Conservation (phyloP, 495 filamentous ascomycete genomes). For the Daldinia vernicosa region DNA sequence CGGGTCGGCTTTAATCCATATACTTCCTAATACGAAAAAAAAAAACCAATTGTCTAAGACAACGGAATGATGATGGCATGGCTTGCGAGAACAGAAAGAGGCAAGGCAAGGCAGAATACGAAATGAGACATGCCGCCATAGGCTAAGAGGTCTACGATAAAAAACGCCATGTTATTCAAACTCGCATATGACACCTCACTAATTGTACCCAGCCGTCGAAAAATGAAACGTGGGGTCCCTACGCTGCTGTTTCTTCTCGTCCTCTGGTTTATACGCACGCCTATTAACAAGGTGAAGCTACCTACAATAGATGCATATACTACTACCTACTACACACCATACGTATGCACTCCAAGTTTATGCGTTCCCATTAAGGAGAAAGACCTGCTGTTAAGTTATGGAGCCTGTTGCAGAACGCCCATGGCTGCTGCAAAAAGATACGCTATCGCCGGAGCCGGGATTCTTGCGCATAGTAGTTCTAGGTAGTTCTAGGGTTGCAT, state of each 20-base stretch:
- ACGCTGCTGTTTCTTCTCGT: background rate
- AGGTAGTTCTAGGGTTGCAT: conserved; percentile 1
- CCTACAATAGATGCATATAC: background rate
- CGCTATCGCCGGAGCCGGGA: conserved; percentile 17
- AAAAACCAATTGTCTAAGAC: background rate
- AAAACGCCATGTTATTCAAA: conserved; percentile 2
- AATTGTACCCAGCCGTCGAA: conserved; percentile 4
- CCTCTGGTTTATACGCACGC: background rate
- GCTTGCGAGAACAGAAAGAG: background rate
- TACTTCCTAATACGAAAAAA: background rate
- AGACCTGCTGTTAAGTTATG: background rate
- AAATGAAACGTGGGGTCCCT: conserved; percentile 28
- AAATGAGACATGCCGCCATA: background rate
- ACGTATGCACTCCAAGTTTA: background rate
- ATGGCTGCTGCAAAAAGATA: conserved; percentile 5
- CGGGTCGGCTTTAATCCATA: background rate
- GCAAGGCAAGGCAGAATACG: conserved; percentile 1
- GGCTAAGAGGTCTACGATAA: background rate
- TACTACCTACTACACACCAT: background rate
- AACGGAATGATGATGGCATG: conserved; percentile 5
- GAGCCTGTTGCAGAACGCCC: background rate
- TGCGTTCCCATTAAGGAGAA: background rate
- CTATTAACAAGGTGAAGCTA: conserved; percentile 2
- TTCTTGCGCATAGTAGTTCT: background rate
- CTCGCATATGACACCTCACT: conserved; percentile 13